Conservation (phyloP, 208 protist genomes). For the Trypanosomatidae sp. region DNA sequence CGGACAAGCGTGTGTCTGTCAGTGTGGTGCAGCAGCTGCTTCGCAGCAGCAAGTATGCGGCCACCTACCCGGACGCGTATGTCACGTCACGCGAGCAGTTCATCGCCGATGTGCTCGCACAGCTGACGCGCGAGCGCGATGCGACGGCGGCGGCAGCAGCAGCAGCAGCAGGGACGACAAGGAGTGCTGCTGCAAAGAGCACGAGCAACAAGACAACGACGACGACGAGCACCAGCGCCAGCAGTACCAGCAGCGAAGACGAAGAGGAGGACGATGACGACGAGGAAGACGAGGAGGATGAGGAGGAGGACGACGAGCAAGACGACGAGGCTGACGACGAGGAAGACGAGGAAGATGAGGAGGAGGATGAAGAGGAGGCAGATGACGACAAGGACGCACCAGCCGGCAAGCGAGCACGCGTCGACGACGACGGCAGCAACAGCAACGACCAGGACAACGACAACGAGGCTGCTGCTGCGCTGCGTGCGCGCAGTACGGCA, state of each 20-base stretch:
- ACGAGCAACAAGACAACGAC: not conserved
- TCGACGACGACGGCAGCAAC: slow-evolving; percentile 7
- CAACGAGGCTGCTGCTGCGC: slow-evolving; percentile 17
- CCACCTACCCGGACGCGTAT: slow-evolving; percentile 41
- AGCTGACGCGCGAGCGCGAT: slow-evolving; percentile 11
- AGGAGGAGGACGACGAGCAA: slow-evolving; percentile 9
- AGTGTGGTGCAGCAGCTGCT: slow-evolving; percentile 61
- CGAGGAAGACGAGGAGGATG: slow-evolving; percentile 15
- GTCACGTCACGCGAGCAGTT: slow-evolving; percentile 23
- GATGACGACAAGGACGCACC: too few species aligned
- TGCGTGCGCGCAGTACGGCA: slow-evolving; percentile 28
- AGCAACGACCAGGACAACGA: slow-evolving; percentile 18
- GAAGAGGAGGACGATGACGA: slow-evolving; percentile 9
- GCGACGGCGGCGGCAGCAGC: slow-evolving; percentile 2
- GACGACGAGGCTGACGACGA: slow-evolving; percentile 15
- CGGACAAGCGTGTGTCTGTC: slow-evolving; percentile 54
- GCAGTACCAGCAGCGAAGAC: not conserved
- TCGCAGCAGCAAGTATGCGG: slow-evolving; percentile 27
- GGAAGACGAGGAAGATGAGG: slow-evolving; percentile 23
- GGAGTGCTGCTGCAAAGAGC: not conserved
- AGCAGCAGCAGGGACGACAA: not conserved
- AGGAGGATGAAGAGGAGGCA: slow-evolving; percentile 15
- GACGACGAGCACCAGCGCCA: not conserved
- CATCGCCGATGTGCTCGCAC: slow-evolving; percentile 27
- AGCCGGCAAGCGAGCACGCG: too few species aligned